Evolutionary conservation across 2,329 filamentous ascomycete genomes (phyloP).

Genomic region (Cladosporium sp.): DNA sequence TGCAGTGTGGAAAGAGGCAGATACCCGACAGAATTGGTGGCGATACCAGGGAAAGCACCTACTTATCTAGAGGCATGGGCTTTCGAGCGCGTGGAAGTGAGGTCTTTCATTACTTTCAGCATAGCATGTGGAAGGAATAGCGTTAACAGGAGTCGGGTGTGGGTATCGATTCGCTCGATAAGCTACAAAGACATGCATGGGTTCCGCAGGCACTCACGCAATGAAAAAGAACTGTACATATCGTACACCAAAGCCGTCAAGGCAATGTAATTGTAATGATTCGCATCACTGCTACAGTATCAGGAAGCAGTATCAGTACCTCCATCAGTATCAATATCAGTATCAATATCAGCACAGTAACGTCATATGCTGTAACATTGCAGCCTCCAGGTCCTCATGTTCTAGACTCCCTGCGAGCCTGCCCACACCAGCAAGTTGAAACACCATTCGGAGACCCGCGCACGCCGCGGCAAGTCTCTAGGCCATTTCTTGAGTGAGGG

Average conservation of each 20-base stretch:
- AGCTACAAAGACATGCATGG: background rate
- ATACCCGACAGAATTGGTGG: constrained; percentile 32
- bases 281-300: background rate
- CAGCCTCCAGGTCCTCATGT: no score
- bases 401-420: no score
- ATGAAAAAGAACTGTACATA: constrained; percentile 2
- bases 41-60: constrained; percentile 28
- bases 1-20: constrained; percentile 28
- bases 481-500: no score
- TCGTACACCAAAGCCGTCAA: background rate
- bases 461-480: no score
- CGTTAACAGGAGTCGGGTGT: background rate
- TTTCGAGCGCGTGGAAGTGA: background rate
- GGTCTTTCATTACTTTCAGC: no score
- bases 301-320: no score
- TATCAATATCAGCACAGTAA: no score
- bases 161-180: background rate
- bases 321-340: no score
- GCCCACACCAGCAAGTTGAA: no score
- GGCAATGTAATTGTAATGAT: background rate
- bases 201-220: background rate
- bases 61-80: constrained; percentile 14
- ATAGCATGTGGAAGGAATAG: background rate
- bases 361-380: background rate
- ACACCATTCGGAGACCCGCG: no score